A percentile compares a stretch with the other conserved stretches of the same genome.
These are phyloP conservation scores for Eurotiales sp. DNA, from an alignment of 2,329 filamentous ascomycete species.

Conservation along the genomic window DNA sequence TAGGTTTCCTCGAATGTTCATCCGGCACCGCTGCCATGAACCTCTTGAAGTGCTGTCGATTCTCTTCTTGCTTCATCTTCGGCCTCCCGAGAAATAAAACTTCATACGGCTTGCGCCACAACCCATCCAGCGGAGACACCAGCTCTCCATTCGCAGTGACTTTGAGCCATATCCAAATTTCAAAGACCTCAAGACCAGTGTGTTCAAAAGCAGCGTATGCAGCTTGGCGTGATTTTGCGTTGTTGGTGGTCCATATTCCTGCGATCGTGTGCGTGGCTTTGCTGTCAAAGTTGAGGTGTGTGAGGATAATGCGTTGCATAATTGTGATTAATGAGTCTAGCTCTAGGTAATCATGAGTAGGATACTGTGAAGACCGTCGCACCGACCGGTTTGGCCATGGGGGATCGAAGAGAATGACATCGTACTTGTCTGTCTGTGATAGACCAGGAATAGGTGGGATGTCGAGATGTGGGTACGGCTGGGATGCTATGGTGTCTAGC, in stretches of 20 bases:
- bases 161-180: slow-evolving; percentile 66
- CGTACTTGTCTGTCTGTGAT: slow-evolving; percentile 40
- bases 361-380: slow-evolving; percentile 49
- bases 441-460: slow-evolving; percentile 23
- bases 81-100: slow-evolving; percentile 48
- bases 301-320: slow-evolving; percentile 44
- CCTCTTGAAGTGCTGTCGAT: slow-evolving; percentile 37
- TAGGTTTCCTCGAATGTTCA: slow-evolving; percentile 63
- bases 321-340: slow-evolving; percentile 26
- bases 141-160: slow-evolving; percentile 52
- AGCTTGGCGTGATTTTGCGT: slow-evolving; percentile 45
- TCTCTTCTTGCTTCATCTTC: slow-evolving; percentile 6
- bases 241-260: slow-evolving; percentile 62
- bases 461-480: slow-evolving; percentile 1
- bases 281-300: slow-evolving; percentile 32
- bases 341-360: slow-evolving; percentile 29
- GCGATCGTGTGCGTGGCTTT: slow-evolving; percentile 39
- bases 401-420: slow-evolving; percentile 60
- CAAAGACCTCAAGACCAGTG: slow-evolving; percentile 48
- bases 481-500: slow-evolving; percentile 33
- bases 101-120: slow-evolving; percentile 62
- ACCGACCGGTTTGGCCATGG: slow-evolving; percentile 63
- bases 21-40: slow-evolving; percentile 59
- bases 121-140: slow-evolving; percentile 48
- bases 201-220: slow-evolving; percentile 42